Conservation (phyloP, 1,284 basidiomycete species). For the Apiotrichum gamsii region DNA sequence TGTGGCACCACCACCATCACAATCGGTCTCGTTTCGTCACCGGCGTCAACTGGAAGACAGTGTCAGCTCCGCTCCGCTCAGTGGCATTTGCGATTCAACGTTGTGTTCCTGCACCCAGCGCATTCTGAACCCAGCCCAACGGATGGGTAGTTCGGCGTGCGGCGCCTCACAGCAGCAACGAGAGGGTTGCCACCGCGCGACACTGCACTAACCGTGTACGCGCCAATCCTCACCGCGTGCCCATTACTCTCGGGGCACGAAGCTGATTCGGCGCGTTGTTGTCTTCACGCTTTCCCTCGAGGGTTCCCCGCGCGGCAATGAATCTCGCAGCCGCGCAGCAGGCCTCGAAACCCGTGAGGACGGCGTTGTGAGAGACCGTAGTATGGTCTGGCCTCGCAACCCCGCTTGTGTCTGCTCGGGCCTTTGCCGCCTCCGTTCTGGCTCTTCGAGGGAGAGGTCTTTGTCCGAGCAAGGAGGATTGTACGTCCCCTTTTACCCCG, state of each 20-base stretch:
- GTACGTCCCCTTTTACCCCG: conserved; percentile 22
- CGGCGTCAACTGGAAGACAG: too few relatives aligned
- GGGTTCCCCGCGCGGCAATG: conserved; percentile 10
- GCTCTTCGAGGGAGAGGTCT: conserved; percentile 7
- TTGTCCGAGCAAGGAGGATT: conserved; percentile 7
- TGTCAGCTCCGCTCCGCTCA: conserved; percentile 4
- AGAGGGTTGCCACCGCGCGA: too few relatives aligned
- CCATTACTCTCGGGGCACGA: conserved; percentile 1
- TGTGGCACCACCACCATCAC: too few relatives aligned
- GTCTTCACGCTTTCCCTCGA: conserved; percentile 4
- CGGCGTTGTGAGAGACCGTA: too few relatives aligned
- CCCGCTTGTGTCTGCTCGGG: conserved; percentile 10
- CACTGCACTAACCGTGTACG: neutral
- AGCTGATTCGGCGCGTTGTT: conserved; percentile 11
- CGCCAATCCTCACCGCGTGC: conserved; percentile 11
- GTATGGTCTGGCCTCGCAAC: neutral
- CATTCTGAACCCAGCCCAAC: neutral
- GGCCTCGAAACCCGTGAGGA: conserved; percentile 22
- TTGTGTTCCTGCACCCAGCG: neutral
- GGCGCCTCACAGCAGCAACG: neutral
- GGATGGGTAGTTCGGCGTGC: neutral
- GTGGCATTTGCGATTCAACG: neutral
- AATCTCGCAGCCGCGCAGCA: conserved; percentile 7
- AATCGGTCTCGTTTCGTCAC: too few relatives aligned
- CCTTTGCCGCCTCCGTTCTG: conserved; percentile 15